Percentiles rank a stretch among this genome's conserved stretches.
Conservation (phyloP, 129 eudicot genomes). For the Centrapalus pauciflorus region DNA sequence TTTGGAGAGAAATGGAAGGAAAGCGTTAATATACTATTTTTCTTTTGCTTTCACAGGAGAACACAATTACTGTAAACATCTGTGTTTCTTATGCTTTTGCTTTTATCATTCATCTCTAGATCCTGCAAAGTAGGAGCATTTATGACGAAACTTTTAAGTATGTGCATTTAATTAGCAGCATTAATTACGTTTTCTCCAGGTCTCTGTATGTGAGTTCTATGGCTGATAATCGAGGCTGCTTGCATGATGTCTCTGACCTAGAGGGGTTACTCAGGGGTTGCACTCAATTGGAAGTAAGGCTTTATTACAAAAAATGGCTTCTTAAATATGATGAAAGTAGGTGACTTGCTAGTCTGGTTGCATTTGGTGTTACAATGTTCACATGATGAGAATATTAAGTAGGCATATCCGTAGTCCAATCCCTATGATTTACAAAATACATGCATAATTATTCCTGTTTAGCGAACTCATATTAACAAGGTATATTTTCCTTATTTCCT, state of each 20-base stretch:
- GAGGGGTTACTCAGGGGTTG: slow-evolving; percentile 94
- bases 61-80: too few relatives aligned
- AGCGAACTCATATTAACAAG: neutral
- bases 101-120: slow-evolving; percentile 14
- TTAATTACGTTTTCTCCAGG: slow-evolving; percentile 59
- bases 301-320: slow-evolving; percentile 25
- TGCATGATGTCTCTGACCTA: slow-evolving; percentile 80
- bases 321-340: neutral
- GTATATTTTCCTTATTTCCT: neutral
- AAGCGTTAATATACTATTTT: too few relatives aligned
- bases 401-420: neutral
- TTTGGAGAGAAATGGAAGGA: too few relatives aligned
- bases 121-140: slow-evolving; percentile 16
- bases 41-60: too few relatives aligned
- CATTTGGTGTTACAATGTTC: slow-evolving; percentile 15
- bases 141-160: slow-evolving; percentile 4
- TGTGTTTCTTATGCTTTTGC: slow-evolving; percentile 11
- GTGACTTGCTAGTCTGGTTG: slow-evolving; percentile 12
- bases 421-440: slow-evolving; percentile 4
- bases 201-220: slow-evolving; percentile 83
- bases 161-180: slow-evolving; percentile 26
- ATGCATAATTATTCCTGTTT: neutral
- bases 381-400: slow-evolving; percentile 1
- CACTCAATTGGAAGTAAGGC: slow-evolving; percentile 96
- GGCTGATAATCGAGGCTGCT: slow-evolving; percentile 87